Evolutionary conservation across 306 rosid genomes (phyloP).

Genomic region (Corylus americana): DNA sequence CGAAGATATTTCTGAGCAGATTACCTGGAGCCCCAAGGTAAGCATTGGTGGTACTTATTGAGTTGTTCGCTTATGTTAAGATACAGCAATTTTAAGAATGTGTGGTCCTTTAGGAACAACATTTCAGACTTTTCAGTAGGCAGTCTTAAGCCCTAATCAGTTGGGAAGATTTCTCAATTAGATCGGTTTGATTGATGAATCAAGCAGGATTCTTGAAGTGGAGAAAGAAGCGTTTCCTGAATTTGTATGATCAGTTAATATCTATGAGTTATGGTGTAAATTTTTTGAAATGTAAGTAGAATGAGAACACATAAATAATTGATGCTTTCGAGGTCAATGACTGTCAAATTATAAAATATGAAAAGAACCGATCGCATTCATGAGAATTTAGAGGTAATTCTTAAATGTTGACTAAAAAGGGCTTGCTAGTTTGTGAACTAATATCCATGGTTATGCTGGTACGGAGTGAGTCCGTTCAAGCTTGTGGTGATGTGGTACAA

Average conservation of each 20-base stretch:
- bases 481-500: background rate
- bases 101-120: background rate
- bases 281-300: background rate
- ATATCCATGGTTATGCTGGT: background rate
- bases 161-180: background rate
- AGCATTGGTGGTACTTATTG: conserved; percentile 10
- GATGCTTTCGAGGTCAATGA: background rate
- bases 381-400: conserved; percentile 5
- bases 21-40: conserved; percentile 55
- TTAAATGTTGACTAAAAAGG: background rate
- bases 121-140: background rate
- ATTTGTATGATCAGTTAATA: background rate
- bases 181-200: background rate
- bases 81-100: background rate
- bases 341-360: background rate
- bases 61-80: background rate
- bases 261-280: background rate
- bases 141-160: background rate
- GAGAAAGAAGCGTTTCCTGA: background rate
- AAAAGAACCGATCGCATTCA: background rate
- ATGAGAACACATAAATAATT: background rate
- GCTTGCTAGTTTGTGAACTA: conserved; percentile 8
- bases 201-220: background rate
- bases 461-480: background rate
- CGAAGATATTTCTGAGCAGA: conserved; percentile 48